These are phyloP conservation scores for Apiosordaria backusii DNA, from an alignment of 495 filamentous ascomycete species.

Conservation along the genomic window DNA sequence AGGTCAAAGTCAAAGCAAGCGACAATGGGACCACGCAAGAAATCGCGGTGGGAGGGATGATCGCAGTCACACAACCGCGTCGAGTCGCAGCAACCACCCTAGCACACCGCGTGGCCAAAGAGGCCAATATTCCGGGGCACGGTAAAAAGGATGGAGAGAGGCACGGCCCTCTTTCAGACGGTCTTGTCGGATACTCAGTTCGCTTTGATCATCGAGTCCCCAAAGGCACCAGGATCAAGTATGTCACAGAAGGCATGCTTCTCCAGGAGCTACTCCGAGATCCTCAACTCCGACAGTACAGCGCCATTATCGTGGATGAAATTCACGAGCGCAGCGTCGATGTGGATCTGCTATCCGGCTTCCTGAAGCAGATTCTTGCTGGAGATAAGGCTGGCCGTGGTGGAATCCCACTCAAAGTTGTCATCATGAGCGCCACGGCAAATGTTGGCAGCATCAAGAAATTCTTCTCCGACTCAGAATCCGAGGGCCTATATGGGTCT, in stretches of 20 bases:
- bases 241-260: slow-evolving; percentile 94
- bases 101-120: slow-evolving; percentile 80
- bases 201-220: slow-evolving; percentile 83
- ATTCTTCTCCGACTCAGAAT: slow-evolving; percentile 59
- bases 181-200: slow-evolving; percentile 87
- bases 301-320: slow-evolving; percentile 89
- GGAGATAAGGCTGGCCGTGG: slow-evolving; percentile 58
- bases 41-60: slow-evolving; percentile 70
- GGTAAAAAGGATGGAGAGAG: slow-evolving; percentile 3
- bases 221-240: slow-evolving; percentile 75
- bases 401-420: slow-evolving; percentile 75
- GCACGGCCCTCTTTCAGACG: slow-evolving; percentile 44
- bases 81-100: slow-evolving; percentile 93
- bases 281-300: slow-evolving; percentile 77
- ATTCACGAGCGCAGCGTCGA: slow-evolving; percentile 97
- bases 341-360: slow-evolving; percentile 85
- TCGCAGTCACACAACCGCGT: slow-evolving; percentile 92
- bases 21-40: slow-evolving; percentile 40
- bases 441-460: slow-evolving; percentile 71
- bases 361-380: slow-evolving; percentile 69
- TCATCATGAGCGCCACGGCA: slow-evolving; percentile 96
- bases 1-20: slow-evolving; percentile 42
- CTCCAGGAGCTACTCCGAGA: slow-evolving; percentile 91
- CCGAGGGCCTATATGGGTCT: slow-evolving; percentile 1
- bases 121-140: slow-evolving; percentile 72